Conservation (phyloP, 768 basidiomycete species). For the Leccinum subgranulosum region DNA sequence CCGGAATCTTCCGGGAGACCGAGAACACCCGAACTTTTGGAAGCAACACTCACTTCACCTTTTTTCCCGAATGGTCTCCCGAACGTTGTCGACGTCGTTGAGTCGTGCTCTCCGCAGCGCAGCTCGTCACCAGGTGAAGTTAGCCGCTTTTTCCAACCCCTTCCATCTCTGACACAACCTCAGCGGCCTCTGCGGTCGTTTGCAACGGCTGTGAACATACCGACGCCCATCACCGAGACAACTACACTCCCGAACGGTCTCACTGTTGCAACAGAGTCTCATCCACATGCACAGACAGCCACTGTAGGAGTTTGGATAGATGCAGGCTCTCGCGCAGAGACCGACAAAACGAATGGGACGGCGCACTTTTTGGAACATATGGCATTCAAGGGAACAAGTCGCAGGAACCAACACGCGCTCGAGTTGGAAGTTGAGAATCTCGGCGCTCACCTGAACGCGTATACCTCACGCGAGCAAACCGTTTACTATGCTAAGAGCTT, state of each 20-base stretch:
- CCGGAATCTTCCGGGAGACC: constrained; percentile 24
- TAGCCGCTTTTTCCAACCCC: too few relatives aligned
- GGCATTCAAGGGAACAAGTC: constrained; percentile 95
- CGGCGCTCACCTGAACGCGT: constrained; percentile 96
- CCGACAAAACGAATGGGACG: constrained; percentile 89
- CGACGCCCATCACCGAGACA: constrained; percentile 80
- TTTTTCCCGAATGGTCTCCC: constrained; percentile 42
- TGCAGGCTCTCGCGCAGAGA: constrained; percentile 96
- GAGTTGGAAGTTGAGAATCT: constrained; percentile 98
- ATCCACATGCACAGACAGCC: constrained; percentile 89
- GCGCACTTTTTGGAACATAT: constrained; percentile 99
- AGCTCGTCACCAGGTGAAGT: constrained; percentile 37
- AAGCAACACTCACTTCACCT: constrained; percentile 12
- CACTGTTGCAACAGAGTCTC: constrained; percentile 90
- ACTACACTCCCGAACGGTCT: constrained; percentile 93
- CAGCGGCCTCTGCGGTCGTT: constrained; percentile 64
- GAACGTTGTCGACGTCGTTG: constrained; percentile 43
- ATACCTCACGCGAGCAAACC: constrained; percentile 98
- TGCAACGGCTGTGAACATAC: constrained; percentile 66
- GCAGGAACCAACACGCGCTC: constrained; percentile 82
- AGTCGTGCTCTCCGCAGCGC: constrained; percentile 39
- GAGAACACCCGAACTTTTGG: constrained; percentile 32
- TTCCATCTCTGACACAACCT: background rate
- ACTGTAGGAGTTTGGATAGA: constrained; percentile 99
- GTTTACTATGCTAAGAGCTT: constrained; percentile 99